A percentile compares a stretch with the other conserved stretches of the same genome.
Evolutionary conservation across 768 basidiomycete genomes (phyloP).

Genomic region (Pseudohyphozyma bogoriensis): DNA sequence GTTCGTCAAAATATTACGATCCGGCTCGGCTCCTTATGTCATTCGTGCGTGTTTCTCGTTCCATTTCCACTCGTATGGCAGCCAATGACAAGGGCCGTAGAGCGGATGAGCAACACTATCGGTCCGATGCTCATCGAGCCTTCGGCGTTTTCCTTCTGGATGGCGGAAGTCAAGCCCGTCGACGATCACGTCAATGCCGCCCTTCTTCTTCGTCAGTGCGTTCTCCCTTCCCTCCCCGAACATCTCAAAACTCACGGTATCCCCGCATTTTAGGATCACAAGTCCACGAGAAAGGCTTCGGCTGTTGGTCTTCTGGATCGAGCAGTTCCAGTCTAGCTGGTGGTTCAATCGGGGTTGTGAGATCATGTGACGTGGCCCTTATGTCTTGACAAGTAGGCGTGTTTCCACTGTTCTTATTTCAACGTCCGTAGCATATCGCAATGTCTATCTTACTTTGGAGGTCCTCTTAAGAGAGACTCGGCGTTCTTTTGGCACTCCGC

Average conservation of each 20-base stretch:
- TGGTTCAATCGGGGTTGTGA: conserved; percentile 38
- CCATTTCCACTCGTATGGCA: no score
- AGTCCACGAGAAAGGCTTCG: conserved; percentile 59
- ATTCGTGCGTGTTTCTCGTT: no score
- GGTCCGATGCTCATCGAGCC: conserved; percentile 30
- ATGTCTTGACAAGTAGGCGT: no score
- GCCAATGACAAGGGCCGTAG: no score
- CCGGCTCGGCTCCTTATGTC: conserved; percentile 83
- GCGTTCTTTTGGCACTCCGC: no score
- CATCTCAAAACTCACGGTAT: not conserved
- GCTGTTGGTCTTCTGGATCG: conserved; percentile 90
- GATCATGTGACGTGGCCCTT: no score
- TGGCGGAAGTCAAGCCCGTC: conserved; percentile 64
- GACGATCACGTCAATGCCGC: conserved; percentile 90
- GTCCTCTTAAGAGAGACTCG: no score
- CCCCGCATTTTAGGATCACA: conserved; percentile 49
- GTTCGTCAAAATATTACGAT: conserved; percentile 53
- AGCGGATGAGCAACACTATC: conserved; percentile 7
- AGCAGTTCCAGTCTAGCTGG: conserved; percentile 57
- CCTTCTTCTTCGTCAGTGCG: conserved; percentile 52
- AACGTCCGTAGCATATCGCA: no score
- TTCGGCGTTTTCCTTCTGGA: conserved; percentile 30
- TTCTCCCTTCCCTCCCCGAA: not conserved
- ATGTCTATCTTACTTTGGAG: no score
- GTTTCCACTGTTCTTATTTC: no score